These are phyloP conservation scores for Diutina scorzettiae DNA, from an alignment of 1,139 yeast species.

Conservation along the genomic window DNA sequence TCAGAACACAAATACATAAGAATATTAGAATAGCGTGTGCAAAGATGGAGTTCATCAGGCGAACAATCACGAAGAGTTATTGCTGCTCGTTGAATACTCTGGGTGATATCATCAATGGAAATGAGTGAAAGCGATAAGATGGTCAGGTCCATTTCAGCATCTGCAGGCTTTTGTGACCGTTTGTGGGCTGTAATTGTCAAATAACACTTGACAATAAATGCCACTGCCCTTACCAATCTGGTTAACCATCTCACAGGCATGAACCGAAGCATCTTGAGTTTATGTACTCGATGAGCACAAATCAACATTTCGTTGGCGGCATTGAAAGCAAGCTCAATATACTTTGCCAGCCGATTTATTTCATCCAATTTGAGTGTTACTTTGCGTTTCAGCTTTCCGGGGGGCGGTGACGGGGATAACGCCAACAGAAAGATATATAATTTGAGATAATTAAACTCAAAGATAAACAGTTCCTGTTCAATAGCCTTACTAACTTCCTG, in stretches of 20 bases:
- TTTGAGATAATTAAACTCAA: constrained; percentile 78
- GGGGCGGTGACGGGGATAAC: constrained; percentile 20
- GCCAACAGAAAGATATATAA: constrained; percentile 78
- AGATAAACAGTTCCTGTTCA: constrained; percentile 60
- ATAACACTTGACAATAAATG: constrained; percentile 79
- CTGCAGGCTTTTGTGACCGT: constrained; percentile 9
- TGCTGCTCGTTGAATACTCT: constrained; percentile 62
- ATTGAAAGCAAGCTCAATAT: constrained; percentile 68
- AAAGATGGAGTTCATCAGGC: constrained; percentile 80
- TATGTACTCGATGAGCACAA: constrained; percentile 62
- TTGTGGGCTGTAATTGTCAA: constrained; percentile 48
- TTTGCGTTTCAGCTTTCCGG: constrained; percentile 11
- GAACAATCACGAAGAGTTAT: constrained; percentile 68
- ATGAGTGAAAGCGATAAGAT: constrained; percentile 52
- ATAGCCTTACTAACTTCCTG: constrained; percentile 31
- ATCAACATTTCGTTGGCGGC: constrained; percentile 75
- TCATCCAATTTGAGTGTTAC: constrained; percentile 50
- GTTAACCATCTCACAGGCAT: constrained; percentile 92
- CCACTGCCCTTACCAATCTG: constrained; percentile 80
- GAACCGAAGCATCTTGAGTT: constrained; percentile 48
- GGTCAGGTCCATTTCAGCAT: constrained; percentile 30
- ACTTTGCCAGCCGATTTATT: constrained; percentile 60
- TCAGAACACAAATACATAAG: constrained; percentile 69
- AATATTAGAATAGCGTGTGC: constrained; percentile 72
- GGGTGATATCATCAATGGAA: constrained; percentile 58